Base-by-base conservation (phyloP, 2,329 filamentous ascomycete genomes). In the Fusarium concolor region DNA sequence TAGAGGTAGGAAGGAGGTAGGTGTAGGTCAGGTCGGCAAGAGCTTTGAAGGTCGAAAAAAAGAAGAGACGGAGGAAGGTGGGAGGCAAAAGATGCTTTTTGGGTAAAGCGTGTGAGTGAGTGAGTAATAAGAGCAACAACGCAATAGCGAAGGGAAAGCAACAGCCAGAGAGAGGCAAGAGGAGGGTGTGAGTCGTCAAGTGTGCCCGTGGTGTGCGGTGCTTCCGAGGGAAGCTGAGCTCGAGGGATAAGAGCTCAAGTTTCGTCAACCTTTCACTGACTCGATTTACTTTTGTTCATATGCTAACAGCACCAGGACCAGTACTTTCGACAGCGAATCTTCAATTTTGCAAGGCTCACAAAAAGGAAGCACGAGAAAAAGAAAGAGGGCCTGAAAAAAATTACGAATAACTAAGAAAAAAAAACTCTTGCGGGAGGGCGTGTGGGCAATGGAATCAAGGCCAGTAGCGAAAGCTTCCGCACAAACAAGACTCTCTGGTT, bases 41-140 rank as follows among this genome's bases (percentile, higher is more conserved):
- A 69, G 62, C 67, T 67, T 56, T 57, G 59, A 64, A 63, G 64
- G 63, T 56, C 41, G 47, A 42, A 56, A 61, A 54, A 67, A 59
- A 65, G 65, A 68, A 71, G 61, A 61, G 65, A 66, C 56, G 57
- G 65, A 69, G 56, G 67, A 71, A 74, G 67, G 67, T 72, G 71
- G 71, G 71, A 73, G 71, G 71, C 71, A 74, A 72, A 65, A 65
- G 61, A 72, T 68, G 62, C 60, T 61, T 73, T 64, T 73, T 62
- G 70, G 71, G 67, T 62, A 74, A 70, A 62, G 71, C 63, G 71
- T 63, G 69, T 65, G 59, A 62, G 54, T 62, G 59, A 62, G 54
- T 55, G 70, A 72, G 71, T 70, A 72, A 71, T 69, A 61, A 67
- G 57, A 67, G 62, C 54, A 71, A 62, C 49, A 61, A 66, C 65